phyloP scores from a whole-genome alignment of 345 rosid species.

The Aquilaria malaccensis region DNA sequence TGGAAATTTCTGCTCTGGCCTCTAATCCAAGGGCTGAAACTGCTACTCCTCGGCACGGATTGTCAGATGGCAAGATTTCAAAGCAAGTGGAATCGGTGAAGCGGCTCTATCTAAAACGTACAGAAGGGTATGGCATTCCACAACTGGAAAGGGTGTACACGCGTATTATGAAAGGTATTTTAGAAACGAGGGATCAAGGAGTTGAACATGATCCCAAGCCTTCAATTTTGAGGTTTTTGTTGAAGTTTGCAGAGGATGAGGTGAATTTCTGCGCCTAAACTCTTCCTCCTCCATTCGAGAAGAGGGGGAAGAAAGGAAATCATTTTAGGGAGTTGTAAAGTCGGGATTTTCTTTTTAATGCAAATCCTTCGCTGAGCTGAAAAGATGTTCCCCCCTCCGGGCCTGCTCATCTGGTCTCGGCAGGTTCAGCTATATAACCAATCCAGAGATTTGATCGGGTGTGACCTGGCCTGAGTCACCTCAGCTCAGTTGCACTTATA shows the following conservation, averaged over 20 bases:
- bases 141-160: slow-evolving; percentile 86
- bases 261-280: slow-evolving; percentile 56
- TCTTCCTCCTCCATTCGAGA: slow-evolving; percentile 8
- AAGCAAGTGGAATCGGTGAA: slow-evolving; percentile 36
- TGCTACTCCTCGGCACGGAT: slow-evolving; percentile 20
- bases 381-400: too few species aligned
- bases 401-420: too few species aligned
- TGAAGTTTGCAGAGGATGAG: slow-evolving; percentile 55
- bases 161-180: slow-evolving; percentile 65
- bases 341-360: slow-evolving; percentile 48
- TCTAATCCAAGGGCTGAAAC: slow-evolving; percentile 12
- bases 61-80: slow-evolving; percentile 39
- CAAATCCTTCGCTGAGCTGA: slow-evolving; percentile 8
- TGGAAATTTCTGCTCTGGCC: slow-evolving; percentile 22
- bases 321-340: slow-evolving; percentile 39
- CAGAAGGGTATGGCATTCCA: slow-evolving; percentile 58
- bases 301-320: slow-evolving; percentile 9
- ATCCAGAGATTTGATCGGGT: too few species aligned
- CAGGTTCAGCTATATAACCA: too few species aligned
- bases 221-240: slow-evolving; percentile 83
- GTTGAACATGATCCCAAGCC: slow-evolving; percentile 38
- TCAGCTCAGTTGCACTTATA: too few species aligned
- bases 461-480: too few species aligned
- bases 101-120: slow-evolving; percentile 42
- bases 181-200: slow-evolving; percentile 42